Evolutionary conservation across 2,329 filamentous ascomycete species (phyloP), one percentile per base, ranked within the genome.

Genomic region (Sclerotinia glacialis): DNA sequence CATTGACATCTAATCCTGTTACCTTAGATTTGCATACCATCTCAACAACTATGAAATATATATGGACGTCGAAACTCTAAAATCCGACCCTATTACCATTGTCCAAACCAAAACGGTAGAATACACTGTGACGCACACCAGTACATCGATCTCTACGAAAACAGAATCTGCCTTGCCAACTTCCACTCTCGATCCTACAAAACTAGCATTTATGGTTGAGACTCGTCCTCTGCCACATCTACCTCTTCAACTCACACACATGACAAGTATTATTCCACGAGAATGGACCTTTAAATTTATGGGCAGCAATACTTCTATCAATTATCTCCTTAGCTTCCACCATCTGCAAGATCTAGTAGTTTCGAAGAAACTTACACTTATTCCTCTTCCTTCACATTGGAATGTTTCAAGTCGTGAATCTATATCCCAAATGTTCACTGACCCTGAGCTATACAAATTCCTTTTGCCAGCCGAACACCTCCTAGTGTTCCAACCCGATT

Each of bases 281-380:
- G 83, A 85, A 76, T 86, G 84, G 84, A 80, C 80, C 40, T 84
- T 85, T 76, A 79, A 80, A 50, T 85, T 85, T 78, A 83, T 85
- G 79, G 83, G 83, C 2, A 66, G 49, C 58, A 63, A 63, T 11
- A 72, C 77, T 66, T 83, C 81, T 50, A 77, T 82, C 40, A 72
- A 77, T 47, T 82, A 65, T 61, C 79, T 78, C 69, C 75, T 85
- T 47, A 77, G 21, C 1, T 63, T 78, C 49, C 76, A 80, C 47
- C 78, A 79, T 42, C 76, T 80, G 31, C 78, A 82, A 66, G 77
- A 79, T 67, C 77, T 81, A 62, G 42, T 55, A 21, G 28, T 59
- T 5, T 63, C 65, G 1, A 37, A 55, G 1, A 66, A 66, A 28
- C 60, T 68, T 9, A 67, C 66, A 16, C 40, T 68, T 5, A 5